Conservation (phyloP, 495 filamentous ascomycete genomes). For the Talaromyces wortmannii region DNA sequence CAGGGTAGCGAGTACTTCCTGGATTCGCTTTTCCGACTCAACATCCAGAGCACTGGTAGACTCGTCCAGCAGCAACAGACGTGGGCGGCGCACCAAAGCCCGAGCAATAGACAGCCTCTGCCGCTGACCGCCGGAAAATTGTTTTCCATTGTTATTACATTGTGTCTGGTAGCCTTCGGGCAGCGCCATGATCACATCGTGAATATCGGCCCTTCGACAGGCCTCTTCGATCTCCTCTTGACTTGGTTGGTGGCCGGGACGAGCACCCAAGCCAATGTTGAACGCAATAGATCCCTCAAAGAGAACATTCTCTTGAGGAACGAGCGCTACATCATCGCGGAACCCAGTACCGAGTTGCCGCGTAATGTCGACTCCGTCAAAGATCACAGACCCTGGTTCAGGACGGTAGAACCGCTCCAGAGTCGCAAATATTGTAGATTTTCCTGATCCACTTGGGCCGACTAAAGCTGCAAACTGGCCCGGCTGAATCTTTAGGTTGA, state of each 20-base stretch:
- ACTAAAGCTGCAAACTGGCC: constrained; percentile 55
- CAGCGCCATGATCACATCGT: constrained; percentile 47
- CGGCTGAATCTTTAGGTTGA: constrained; percentile 47
- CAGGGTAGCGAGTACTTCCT: constrained; percentile 59
- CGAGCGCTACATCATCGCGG: constrained; percentile 43
- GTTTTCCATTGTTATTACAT: constrained; percentile 54
- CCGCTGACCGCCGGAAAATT: constrained; percentile 70
- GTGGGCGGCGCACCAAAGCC: constrained; percentile 65
- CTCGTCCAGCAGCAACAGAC: constrained; percentile 70
- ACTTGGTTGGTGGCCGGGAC: constrained; percentile 30
- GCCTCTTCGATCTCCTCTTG: constrained; percentile 47
- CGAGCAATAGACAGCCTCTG: constrained; percentile 72
- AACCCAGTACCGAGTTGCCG: constrained; percentile 23
- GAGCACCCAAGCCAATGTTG: constrained; percentile 42
- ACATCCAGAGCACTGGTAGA: constrained; percentile 72
- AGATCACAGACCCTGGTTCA: constrained; percentile 27
- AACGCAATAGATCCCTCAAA: constrained; percentile 47
- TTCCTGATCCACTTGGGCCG: constrained; percentile 55
- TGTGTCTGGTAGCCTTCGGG: constrained; percentile 59
- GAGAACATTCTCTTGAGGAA: constrained; percentile 44
- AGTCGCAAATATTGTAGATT: constrained; percentile 54
- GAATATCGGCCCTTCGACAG: constrained; percentile 51
- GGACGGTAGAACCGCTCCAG: constrained; percentile 53
- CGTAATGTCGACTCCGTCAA: constrained; percentile 37
- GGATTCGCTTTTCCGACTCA: constrained; percentile 63